Conservation (phyloP, 768 basidiomycete species). For the Astraeus odoratus region DNA sequence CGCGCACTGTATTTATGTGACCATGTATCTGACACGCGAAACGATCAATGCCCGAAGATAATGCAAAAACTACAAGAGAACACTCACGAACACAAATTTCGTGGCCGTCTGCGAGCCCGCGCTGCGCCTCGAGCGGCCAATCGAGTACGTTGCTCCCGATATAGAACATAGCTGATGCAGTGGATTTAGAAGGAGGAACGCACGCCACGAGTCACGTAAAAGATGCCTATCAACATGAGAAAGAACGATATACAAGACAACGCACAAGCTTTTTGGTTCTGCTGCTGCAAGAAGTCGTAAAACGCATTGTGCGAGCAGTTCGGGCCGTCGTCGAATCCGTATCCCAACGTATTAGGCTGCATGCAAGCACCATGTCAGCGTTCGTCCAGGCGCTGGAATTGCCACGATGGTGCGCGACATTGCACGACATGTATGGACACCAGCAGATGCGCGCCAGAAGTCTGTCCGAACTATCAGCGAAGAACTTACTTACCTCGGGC, state of each 20-base stretch:
- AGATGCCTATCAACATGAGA: no score
- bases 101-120: conserved; percentile 49
- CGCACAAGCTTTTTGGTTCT: conserved; percentile 59
- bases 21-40: conserved; percentile 21
- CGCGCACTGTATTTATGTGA: conserved; percentile 41
- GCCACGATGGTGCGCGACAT: no score
- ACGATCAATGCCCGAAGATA: not conserved
- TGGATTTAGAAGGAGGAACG: not conserved
- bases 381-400: not conserved
- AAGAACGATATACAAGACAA: no score
- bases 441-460: no score
- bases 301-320: conserved; percentile 60
- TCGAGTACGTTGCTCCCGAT: conserved; percentile 53
- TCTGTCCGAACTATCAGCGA: no score
- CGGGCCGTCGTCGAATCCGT: conserved; percentile 60
- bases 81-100: conserved; percentile 56
- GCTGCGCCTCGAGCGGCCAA: conserved; percentile 50
- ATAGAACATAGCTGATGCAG: conserved; percentile 47
- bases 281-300: conserved; percentile 43
- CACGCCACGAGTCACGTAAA: not conserved
- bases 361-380: not conserved
- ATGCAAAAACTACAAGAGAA: not conserved
- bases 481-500: conserved; percentile 35
- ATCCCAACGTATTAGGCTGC: conserved; percentile 52
- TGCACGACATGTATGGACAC: no score